Base-by-base conservation (phyloP, 768 basidiomycete genomes). In the Lentinula raphanica region DNA sequence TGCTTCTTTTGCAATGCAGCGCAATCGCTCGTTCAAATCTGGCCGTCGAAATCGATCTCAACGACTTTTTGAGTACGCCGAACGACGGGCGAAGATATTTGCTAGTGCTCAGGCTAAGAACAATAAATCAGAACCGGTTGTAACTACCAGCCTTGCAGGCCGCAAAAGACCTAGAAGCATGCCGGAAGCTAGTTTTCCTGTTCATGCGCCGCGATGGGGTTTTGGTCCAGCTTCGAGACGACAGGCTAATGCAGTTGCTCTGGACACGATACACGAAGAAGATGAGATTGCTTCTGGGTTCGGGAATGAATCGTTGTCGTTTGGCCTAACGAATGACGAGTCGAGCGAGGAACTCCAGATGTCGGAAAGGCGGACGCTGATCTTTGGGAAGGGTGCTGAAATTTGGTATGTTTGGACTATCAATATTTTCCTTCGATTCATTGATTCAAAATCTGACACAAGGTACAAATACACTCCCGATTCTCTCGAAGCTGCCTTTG, bases 51-150 rank as follows among this genome's bases (percentile, higher is more conserved):
- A 36, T 53, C 58, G 58, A 23, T 58, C 58, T 4, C 58, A 58
- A 28, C 29, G 39, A 13, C 44, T 58, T 17, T 46, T 51, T n/a
- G 58, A 58, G 28, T 58, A 58, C n/a, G 50, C 58, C 19, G 58
- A 50, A 58, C 49, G 49, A 35, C 49, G 58, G 9, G 58, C 48
- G n/a, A 49, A 56, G 39, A 27, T 53, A 27, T 49, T 46, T 12
- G 46, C 29, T n/a, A 21, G 27, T 29, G 13, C 23, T 32, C 19
- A 39, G 11, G 39, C 44, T 12, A 45, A 48, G 11, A 21, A 21
- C 17, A 49, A 38, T 8, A 13, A 19, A 13, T 5, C 27, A 27
- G n/a, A 23, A 45, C 44, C 46, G 5, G 32, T 36, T 21, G 17
- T 39, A 11, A 49, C 45, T 9, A 49, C 45, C 6, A 57, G 35